phyloP scores from a whole-genome alignment of 345 rosid genomes.

The Murraya koenigii region DNA sequence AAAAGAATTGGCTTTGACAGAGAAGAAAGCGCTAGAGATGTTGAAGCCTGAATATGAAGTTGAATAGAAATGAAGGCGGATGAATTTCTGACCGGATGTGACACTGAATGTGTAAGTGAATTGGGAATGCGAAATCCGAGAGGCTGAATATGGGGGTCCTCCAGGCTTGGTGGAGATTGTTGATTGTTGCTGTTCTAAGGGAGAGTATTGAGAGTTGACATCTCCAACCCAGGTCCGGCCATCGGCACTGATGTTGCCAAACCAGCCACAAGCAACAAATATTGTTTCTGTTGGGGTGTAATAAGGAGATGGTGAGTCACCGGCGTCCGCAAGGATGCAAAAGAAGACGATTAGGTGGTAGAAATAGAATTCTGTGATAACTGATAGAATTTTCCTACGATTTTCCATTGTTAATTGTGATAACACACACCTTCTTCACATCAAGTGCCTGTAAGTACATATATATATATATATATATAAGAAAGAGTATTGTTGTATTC shows the following conservation, averaged over 20 bases:
- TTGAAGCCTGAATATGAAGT: neutral
- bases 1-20: slow-evolving; percentile 8
- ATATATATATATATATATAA: no score
- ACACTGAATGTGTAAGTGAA: slow-evolving; percentile 9
- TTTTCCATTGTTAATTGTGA: neutral
- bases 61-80: slow-evolving; percentile 25
- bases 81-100: slow-evolving; percentile 18
- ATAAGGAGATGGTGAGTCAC: neutral
- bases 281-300: neutral
- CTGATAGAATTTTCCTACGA: neutral
- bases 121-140: neutral
- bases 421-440: no score
- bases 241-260: neutral
- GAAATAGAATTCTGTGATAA: neutral
- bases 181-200: neutral
- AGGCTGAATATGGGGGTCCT: neutral
- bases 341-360: neutral
- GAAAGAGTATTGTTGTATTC: no score
- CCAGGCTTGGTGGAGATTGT: neutral
- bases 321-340: neutral
- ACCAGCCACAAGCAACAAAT: neutral
- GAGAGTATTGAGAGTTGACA: neutral
- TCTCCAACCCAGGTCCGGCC: neutral
- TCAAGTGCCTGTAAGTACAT: no score
- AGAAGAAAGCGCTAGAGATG: slow-evolving; percentile 19